Evolutionary conservation across 164 flowering plant species (phyloP).

Genomic region (Malania oleifera): DNA sequence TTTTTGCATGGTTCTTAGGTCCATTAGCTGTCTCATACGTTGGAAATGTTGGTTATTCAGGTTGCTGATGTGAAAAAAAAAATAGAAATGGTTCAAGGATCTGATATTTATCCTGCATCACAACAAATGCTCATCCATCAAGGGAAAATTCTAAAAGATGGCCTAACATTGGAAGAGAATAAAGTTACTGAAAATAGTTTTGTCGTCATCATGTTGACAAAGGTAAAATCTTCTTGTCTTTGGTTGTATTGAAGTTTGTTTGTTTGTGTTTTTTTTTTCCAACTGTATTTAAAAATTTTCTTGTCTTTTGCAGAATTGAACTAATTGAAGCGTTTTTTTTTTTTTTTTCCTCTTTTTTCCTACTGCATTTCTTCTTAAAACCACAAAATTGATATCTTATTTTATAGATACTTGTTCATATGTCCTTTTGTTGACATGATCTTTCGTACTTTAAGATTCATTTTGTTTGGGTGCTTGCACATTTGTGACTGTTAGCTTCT

Average conservation of each 20-base stretch:
- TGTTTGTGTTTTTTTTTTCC: not conserved
- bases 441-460: too few species aligned
- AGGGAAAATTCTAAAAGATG: constrained; percentile 59
- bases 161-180: constrained; percentile 48
- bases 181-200: constrained; percentile 53
- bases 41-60: constrained; percentile 20
- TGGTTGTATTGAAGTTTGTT: not conserved
- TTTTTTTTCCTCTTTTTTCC: too few species aligned
- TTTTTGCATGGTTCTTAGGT: not conserved
- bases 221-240: constrained; percentile 27
- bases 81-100: constrained; percentile 52
- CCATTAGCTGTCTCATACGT: not conserved
- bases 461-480: too few species aligned
- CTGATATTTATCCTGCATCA: constrained; percentile 47
- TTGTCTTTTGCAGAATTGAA: too few species aligned
- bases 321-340: too few species aligned
- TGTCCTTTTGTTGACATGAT: too few species aligned
- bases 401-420: too few species aligned
- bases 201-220: constrained; percentile 53
- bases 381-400: too few species aligned
- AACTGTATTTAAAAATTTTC: not conserved
- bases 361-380: too few species aligned
- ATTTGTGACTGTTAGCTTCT: too few species aligned
- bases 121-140: constrained; percentile 64
- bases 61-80: constrained; percentile 55